Base-by-base conservation (phyloP, 345 rosid genomes). In the Gossypium turneri region DNA sequence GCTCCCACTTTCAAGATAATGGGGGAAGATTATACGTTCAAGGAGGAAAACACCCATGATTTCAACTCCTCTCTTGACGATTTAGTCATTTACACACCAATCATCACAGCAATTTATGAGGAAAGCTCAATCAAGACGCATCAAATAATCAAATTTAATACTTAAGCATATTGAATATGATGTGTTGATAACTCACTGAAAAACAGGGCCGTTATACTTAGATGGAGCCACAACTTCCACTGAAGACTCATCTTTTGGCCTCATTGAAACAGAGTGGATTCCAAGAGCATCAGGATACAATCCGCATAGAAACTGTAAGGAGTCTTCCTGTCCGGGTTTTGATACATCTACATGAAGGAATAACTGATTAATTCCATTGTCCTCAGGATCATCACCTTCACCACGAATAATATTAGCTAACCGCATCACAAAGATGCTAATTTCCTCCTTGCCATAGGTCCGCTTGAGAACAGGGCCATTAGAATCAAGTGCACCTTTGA, bases 261-360 rank as follows among this genome's bases (percentile, higher is more conserved):
- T 84, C 88, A 94, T 70, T 2, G 94, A 88, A 79, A 94, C 88
- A 1, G 97, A 91, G 81, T 94, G 98, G 71, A 94, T 93, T 29
- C 98, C 97, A 71, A 93, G 75, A 0, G 98, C 98, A 77, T 94
- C 99, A 0, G 98, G 97, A 82, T 94, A 91, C 82, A 94, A 79
- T 17, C 94, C 99, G 24, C 99, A 94, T 5, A 93, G 89, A 77
- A 94, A 90, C 74, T 89, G 94, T 73, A 93, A 72, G 51, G 96
- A 90, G 22, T 89, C 78, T 60, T 79, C 77, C 62, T 87, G 90
- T n/a, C 77, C 88, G 20, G 87, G 92, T 89, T 94, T 93, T 29
- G 93, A 82, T 19, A 94, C 89, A 79, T 90, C 86, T 25, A 94
- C 97, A 52, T 89, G 98, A 53, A 94, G 89, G 72, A 92, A 94